A percentile compares a stretch with the other conserved stretches of the same genome.
phyloP scores from a whole-genome alignment of 2,329 filamentous ascomycete species.

The Laburnicola sp. region DNA sequence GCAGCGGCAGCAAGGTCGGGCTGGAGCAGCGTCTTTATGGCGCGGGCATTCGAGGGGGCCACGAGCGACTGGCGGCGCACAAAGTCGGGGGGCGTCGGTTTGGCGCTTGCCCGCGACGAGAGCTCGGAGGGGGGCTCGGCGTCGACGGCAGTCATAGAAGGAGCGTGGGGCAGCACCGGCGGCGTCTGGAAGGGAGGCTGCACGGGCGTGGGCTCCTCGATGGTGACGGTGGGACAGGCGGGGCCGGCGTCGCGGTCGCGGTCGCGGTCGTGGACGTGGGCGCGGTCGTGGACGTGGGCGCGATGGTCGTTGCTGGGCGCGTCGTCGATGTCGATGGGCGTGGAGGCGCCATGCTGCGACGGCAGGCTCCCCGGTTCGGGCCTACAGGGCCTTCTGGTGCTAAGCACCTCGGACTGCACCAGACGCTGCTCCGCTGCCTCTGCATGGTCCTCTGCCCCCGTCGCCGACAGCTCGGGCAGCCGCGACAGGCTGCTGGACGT shows the following conservation, averaged over 20 bases:
- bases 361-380: no score
- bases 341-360: no score
- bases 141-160: conserved; percentile 11
- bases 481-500: conserved; percentile 29
- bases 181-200: conserved; percentile 25
- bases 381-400: conserved; percentile 7
- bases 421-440: conserved; percentile 21
- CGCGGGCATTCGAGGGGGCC: conserved; percentile 44
- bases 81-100: conserved; percentile 49
- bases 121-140: conserved; percentile 19
- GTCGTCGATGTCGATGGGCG: no score
- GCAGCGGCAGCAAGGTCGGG: conserved; percentile 35
- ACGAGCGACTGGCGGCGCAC: conserved; percentile 46
- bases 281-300: no score
- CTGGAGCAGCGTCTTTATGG: conserved; percentile 59
- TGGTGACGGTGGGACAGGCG: conserved; percentile 30
- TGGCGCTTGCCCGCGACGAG: conserved; percentile 10
- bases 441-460: conserved; percentile 12
- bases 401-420: conserved; percentile 31
- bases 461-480: conserved; percentile 28
- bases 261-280: no score
- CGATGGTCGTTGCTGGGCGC: no score
- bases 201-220: conserved; percentile 43
- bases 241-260: no score
- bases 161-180: no score